phyloP scores from a whole-genome alignment of 352 stramenopile genomes.

The Globisporangium orthogonon region DNA sequence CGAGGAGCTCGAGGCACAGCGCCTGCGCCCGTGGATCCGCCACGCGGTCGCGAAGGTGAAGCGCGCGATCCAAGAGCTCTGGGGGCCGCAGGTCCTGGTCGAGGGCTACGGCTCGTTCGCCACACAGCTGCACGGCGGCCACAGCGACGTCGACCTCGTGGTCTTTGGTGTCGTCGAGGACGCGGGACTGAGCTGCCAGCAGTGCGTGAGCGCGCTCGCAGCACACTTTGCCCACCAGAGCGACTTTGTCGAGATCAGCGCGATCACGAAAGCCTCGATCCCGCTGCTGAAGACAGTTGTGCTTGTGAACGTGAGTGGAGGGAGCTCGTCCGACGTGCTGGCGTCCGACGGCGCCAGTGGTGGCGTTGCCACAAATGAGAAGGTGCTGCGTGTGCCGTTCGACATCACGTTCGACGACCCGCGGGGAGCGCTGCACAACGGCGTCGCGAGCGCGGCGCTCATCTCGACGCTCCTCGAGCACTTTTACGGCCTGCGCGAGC shows the following conservation, averaged over 20 bases:
- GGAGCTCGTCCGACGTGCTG: neutral
- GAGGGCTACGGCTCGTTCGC: slow-evolving; percentile 74
- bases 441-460: slow-evolving; percentile 67
- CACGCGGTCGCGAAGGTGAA: slow-evolving; percentile 45
- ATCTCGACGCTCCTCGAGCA: slow-evolving; percentile 50
- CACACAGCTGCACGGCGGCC: slow-evolving; percentile 50
- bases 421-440: slow-evolving; percentile 47
- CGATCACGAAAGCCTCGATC: slow-evolving; percentile 63
- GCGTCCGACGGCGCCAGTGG: neutral
- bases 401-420: slow-evolving; percentile 85
- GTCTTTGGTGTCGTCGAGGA: slow-evolving; percentile 60
- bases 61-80: slow-evolving; percentile 35
- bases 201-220: slow-evolving; percentile 40
- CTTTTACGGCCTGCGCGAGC: slow-evolving; percentile 75
- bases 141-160: slow-evolving; percentile 77
- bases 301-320: slow-evolving; percentile 11
- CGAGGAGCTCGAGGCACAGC: slow-evolving; percentile 29
- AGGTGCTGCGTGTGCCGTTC: slow-evolving; percentile 45
- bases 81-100: slow-evolving; percentile 39
- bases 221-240: slow-evolving; percentile 15
- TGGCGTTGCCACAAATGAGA: neutral
- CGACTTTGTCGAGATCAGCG: slow-evolving; percentile 50
- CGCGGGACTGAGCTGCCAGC: slow-evolving; percentile 36
- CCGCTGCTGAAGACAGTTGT: slow-evolving; percentile 77
- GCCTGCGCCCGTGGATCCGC: slow-evolving; percentile 32